A percentile compares a stretch with the other conserved stretches of the same genome.
These are phyloP conservation scores for Tylopilus microsporus DNA, from an alignment of 1,284 basidiomycete species.

Conservation along the genomic window DNA sequence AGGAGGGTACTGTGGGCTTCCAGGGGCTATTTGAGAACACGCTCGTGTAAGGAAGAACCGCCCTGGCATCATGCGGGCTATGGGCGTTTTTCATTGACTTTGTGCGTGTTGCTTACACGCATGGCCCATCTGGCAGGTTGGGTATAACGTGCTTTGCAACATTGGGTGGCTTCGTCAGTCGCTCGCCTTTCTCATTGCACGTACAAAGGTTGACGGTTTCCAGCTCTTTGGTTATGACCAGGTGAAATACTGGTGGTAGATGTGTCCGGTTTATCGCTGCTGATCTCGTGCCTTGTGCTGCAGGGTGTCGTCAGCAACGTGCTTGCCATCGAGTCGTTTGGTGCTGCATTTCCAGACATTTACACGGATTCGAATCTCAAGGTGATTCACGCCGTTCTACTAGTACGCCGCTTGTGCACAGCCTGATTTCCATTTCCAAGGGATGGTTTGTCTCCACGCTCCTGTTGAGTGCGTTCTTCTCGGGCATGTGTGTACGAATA, in stretches of 20 bases:
- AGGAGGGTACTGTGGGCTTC: constrained; percentile 26
- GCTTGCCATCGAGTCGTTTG: constrained; percentile 33
- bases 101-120: constrained; percentile 3
- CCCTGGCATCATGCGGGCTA: not conserved
- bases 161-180: constrained; percentile 31
- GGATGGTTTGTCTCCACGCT: constrained; percentile 33
- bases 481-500: not conserved
- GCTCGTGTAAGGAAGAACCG: constrained; percentile 23
- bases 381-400: constrained; percentile 8
- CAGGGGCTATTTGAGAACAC: constrained; percentile 28
- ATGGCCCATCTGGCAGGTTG: constrained; percentile 16
- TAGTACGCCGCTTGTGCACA: not conserved
- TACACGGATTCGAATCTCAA: constrained; percentile 29
- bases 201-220: constrained; percentile 2
- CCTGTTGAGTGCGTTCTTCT: constrained; percentile 25
- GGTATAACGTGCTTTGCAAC: constrained; percentile 33
- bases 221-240: constrained; percentile 35
- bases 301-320: constrained; percentile 34
- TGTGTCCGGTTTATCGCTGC: not conserved
- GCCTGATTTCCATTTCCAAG: constrained; percentile 16
- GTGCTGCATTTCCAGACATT: constrained; percentile 31
- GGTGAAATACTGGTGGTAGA: constrained; percentile 8
- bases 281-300: constrained; percentile 3
- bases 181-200: not conserved
- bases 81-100: not conserved